Base-by-base conservation (phyloP, 495 filamentous ascomycete species). In the Neurospora sp. region DNA sequence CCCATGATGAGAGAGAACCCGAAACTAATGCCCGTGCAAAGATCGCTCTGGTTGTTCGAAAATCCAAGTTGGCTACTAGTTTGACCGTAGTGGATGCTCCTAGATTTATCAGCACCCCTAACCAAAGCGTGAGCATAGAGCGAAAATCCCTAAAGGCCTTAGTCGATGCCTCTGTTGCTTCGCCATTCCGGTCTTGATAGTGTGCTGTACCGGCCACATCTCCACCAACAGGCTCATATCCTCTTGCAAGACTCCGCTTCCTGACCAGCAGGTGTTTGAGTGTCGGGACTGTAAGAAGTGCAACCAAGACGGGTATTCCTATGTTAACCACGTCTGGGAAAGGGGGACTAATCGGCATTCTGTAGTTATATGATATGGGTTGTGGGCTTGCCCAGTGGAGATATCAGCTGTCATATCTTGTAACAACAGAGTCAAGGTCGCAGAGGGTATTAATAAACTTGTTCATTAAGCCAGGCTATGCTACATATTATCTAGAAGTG, bases 131-230 rank as follows among this genome's bases (percentile, higher is more conserved):
- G 37, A 79, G 70, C 70, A 80, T 85, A 38, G 84, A 83, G 5
- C 80, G 72, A 18, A 76, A 78, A 31, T 82, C 81, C 6, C 83
- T 83, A 73, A 81, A 89, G 23, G 73, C 76, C 5, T 79, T 80
- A 69, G 83, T 79, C 1, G 86, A 86, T 75, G 86, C 81, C 73
- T 82, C 81, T 5, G 86, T 89, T 37, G 88, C 85, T 42, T 76
- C 74, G 54, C 88, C 88, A 79, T 90, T 88, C 72, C 81, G 76
- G 74, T 89, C 88, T 78, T 86, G 76, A 72, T 89, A 90, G 7
- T 54, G 23, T 31, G 54, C 74, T n/a, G 46, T 14, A 59, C 72
- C 69, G 12, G 48, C 42, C 35, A 42, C 70, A 62, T 71, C 59
- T n/a, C 69, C 42, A 41, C n/a, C 20, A 39, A 72, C 12, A 12